These are phyloP conservation scores for Digitaria exilis DNA, from an alignment of 202 grass and related monocot species.

Conservation along the genomic window DNA sequence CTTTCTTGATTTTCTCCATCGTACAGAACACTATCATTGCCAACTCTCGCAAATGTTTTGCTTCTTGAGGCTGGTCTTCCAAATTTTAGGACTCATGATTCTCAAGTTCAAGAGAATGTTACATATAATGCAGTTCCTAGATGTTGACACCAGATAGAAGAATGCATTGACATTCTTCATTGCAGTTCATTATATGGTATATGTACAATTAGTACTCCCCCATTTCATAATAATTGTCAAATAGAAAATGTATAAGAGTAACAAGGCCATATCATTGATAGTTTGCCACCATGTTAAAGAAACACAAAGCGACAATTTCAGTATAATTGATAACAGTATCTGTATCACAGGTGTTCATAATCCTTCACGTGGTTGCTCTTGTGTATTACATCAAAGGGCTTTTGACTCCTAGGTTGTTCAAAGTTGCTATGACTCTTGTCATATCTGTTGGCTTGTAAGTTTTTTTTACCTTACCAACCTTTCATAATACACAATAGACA, in stretches of 20 bases:
- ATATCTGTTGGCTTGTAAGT: constrained; percentile 91
- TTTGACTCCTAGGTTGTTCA: constrained; percentile 86
- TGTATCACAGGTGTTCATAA: constrained; percentile 92
- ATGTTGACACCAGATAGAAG: constrained; percentile 13
- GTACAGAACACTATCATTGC: background rate
- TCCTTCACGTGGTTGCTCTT: constrained; percentile 93
- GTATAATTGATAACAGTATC: constrained; percentile 23
- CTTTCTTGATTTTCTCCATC: constrained; percentile 17
- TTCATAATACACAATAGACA: constrained; percentile 23
- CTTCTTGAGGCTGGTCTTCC: no score
- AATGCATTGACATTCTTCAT: background rate
- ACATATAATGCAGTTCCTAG: background rate
- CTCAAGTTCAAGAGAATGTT: constrained; percentile 6
- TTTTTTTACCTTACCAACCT: constrained; percentile 23
- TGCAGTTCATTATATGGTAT: constrained; percentile 15
- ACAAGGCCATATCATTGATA: background rate
- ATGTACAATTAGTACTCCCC: constrained; percentile 10
- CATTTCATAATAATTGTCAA: constrained; percentile 23
- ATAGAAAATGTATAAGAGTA: constrained; percentile 1
- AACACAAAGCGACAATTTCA: background rate
- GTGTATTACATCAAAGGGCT: constrained; percentile 98
- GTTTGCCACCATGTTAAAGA: background rate
- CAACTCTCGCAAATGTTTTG: background rate
- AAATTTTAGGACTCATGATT: background rate
- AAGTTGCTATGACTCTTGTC: constrained; percentile 97